Conservation (phyloP, 306 rosid genomes). For the Rosa lucieae region DNA sequence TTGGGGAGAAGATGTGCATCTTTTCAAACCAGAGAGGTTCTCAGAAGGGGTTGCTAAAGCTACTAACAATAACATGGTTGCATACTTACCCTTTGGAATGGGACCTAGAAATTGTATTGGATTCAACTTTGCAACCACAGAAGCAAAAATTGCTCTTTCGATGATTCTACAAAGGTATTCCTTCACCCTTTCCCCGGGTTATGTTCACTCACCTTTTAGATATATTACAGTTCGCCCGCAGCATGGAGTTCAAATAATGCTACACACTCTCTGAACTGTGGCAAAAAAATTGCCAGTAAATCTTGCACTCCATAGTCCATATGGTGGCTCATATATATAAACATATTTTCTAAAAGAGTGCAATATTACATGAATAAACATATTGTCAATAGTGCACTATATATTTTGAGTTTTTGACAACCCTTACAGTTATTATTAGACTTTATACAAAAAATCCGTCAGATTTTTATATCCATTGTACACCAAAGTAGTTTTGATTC, state of each 20-base stretch:
- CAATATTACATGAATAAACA: background rate
- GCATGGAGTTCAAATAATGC: background rate
- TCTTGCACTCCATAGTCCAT: background rate
- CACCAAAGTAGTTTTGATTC: no score
- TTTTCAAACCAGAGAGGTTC: slow-evolving; percentile 4
- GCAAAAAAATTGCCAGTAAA: background rate
- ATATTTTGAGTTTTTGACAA: background rate
- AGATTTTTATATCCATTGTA: background rate
- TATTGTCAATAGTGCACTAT: background rate
- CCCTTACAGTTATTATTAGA: background rate
- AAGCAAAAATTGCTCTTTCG: background rate
- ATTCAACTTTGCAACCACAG: background rate
- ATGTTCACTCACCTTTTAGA: background rate
- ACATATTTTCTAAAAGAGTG: background rate
- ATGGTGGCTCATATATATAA: background rate
- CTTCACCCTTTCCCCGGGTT: background rate
- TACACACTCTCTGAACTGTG: background rate
- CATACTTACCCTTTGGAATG: slow-evolving; percentile 3
- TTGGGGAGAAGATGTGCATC: slow-evolving; percentile 7
- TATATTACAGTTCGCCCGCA: background rate
- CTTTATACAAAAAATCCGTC: background rate
- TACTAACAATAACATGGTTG: background rate
- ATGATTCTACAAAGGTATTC: background rate
- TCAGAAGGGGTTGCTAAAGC: slow-evolving; percentile 10
- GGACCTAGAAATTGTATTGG: slow-evolving; percentile 8